Conservation (phyloP, 1,284 basidiomycete species). For the Porogramme epimiltina region DNA sequence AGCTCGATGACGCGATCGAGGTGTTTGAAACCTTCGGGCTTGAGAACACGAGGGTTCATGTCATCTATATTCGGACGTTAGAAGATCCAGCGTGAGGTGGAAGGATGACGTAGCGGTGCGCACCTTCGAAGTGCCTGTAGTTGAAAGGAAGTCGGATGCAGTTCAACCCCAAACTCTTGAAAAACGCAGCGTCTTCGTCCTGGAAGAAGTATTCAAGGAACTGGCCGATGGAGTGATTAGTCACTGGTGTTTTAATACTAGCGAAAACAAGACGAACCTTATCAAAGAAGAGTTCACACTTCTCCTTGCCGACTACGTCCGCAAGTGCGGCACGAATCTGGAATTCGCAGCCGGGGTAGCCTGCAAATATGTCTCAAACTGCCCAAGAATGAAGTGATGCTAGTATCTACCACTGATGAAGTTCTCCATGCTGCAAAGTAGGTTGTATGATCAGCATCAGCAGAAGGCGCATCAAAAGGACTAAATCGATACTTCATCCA, state of each 20-base stretch:
- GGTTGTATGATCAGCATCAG: background rate
- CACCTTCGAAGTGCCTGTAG: constrained; percentile 66
- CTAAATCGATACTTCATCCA: constrained; percentile 60
- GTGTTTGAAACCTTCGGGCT: constrained; percentile 64
- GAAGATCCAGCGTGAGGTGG: too few species aligned
- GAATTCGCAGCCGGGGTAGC: constrained; percentile 66
- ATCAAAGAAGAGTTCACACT: constrained; percentile 79
- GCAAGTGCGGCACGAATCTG: constrained; percentile 70
- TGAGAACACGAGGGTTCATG: constrained; percentile 64
- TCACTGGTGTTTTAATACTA: background rate
- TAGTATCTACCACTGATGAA: constrained; percentile 52
- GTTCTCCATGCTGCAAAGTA: constrained; percentile 60
- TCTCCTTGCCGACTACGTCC: constrained; percentile 66
- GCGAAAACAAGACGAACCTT: constrained; percentile 45
- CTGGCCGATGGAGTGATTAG: constrained; percentile 34
- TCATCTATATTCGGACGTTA: constrained; percentile 33
- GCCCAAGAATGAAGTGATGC: background rate
- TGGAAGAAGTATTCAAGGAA: constrained; percentile 80
- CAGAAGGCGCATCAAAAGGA: background rate
- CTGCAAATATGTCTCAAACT: constrained; percentile 25
- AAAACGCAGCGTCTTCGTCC: constrained; percentile 70
- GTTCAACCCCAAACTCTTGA: constrained; percentile 70
- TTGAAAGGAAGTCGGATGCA: constrained; percentile 72
- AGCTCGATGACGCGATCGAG: constrained; percentile 60
- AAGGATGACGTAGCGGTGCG: too few species aligned